These are phyloP conservation scores for Cryphonectria radicalis DNA, from an alignment of 2,329 filamentous ascomycete genomes.

Conservation along the genomic window DNA sequence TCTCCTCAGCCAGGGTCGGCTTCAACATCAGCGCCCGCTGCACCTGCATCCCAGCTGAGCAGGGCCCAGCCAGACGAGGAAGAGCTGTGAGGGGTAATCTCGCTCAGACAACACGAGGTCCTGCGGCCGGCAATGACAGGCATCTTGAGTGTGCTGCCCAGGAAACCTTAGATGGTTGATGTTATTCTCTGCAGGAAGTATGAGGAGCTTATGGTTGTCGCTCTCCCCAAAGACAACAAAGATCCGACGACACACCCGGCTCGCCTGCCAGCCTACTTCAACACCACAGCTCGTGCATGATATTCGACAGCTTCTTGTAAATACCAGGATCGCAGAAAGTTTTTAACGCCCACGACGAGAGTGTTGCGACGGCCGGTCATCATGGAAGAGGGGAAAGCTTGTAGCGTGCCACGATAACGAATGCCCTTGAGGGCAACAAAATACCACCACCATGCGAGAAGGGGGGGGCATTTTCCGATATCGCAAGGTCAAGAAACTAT, in stretches of 20 bases:
- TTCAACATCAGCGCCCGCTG: conserved; percentile 23
- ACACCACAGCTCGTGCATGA: neutral
- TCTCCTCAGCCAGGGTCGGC: conserved; percentile 12
- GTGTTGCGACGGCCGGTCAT: neutral
- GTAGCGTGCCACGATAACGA: neutral
- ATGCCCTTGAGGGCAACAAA: neutral
- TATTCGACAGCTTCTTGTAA: conserved; percentile 1
- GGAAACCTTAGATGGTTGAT: neutral
- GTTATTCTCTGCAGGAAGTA: neutral
- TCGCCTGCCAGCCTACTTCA: neutral
- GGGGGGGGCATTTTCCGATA: neutral
- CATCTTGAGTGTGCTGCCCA: neutral
- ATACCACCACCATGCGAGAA: conserved; percentile 4
- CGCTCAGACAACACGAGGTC: conserved; percentile 30
- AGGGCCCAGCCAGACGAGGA: conserved; percentile 27
- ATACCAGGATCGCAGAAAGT: conserved; percentile 1
- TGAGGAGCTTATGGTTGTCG: neutral
- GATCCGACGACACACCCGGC: neutral
- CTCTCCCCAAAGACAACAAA: neutral
- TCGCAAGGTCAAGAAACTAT: neutral
- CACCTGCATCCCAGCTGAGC: conserved; percentile 4
- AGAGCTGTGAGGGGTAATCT: conserved; percentile 32
- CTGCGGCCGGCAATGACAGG: neutral
- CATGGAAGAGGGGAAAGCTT: neutral
- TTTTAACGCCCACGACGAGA: neutral